phyloP scores from a whole-genome alignment of 1,284 basidiomycete genomes.

The Puccinia brachypodii region DNA sequence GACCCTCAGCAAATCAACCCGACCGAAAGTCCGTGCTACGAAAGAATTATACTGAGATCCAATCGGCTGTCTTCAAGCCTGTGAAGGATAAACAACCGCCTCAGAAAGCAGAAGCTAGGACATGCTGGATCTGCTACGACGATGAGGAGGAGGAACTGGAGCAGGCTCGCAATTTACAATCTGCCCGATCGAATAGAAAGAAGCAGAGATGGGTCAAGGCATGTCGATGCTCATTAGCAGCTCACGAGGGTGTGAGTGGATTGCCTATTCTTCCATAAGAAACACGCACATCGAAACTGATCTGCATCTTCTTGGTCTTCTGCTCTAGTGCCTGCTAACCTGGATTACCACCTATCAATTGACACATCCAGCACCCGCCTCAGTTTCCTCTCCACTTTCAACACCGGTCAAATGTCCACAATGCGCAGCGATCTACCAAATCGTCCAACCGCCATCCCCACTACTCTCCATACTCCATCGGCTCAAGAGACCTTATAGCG shows the following conservation, averaged over 20 bases:
- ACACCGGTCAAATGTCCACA: constrained; percentile 41
- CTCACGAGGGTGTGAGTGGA: constrained; percentile 30
- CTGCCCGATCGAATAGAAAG: neutral
- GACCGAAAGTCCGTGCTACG: neutral
- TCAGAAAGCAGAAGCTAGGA: constrained; percentile 2
- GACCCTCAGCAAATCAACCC: neutral
- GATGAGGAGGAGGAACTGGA: constrained; percentile 27
- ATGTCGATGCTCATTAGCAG: constrained; percentile 43
- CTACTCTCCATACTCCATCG: constrained; percentile 23
- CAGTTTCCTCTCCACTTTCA: constrained; percentile 32
- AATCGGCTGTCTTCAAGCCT: neutral
- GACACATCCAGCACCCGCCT: constrained; percentile 23
- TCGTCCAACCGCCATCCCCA: constrained; percentile 25
- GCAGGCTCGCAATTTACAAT: neutral
- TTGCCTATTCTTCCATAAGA: neutral
- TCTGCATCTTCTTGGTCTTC: neutral
- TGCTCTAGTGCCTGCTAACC: constrained; percentile 40
- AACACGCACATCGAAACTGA: neutral
- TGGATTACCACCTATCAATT: constrained; percentile 48
- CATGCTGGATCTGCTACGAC: constrained; percentile 47
- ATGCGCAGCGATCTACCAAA: constrained; percentile 32
- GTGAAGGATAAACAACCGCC: neutral
- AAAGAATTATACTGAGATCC: neutral
- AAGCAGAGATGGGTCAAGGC: constrained; percentile 26
- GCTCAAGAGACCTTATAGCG: constrained; percentile 30